phyloP scores from a whole-genome alignment of 192 early-diverging fungal species.

The Dispira simplex region DNA sequence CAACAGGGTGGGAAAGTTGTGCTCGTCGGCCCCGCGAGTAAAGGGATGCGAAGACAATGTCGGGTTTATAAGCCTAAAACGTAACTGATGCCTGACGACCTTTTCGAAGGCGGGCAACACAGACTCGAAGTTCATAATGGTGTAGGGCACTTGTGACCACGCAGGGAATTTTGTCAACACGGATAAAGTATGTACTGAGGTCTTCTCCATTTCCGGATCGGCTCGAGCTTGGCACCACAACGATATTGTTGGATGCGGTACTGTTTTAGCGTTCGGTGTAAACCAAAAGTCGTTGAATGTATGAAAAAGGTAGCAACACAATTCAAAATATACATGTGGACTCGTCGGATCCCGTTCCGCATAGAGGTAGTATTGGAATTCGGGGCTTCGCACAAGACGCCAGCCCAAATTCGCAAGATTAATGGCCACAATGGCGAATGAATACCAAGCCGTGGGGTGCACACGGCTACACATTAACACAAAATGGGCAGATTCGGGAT shows the following conservation, averaged over 20 bases:
- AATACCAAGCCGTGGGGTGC: conserved; percentile 8
- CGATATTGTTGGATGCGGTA: neutral
- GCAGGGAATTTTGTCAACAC: neutral
- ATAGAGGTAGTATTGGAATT: neutral
- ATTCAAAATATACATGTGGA: neutral
- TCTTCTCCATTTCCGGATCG: neutral
- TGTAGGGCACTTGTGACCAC: neutral
- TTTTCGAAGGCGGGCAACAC: neutral
- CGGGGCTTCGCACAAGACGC: neutral
- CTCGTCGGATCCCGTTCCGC: neutral
- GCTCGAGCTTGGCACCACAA: neutral
- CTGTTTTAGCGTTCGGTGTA: neutral
- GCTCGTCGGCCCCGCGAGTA: neutral
- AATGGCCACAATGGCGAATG: conserved; percentile 6
- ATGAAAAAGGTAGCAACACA: conserved; percentile 5
- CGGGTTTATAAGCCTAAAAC: neutral
- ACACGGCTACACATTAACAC: neutral
- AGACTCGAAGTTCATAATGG: conserved; percentile 10
- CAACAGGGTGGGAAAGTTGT: neutral
- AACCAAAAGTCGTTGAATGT: conserved; percentile 11
- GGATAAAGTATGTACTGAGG: neutral
- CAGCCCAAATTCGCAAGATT: conserved; percentile 3
- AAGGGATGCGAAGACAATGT: neutral
- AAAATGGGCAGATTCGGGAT: neutral
- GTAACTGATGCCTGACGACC: neutral